Percentiles rank a stretch among this genome's conserved stretches.
phyloP scores from a whole-genome alignment of 2,329 filamentous ascomycete genomes.

The Fusarium beomiforme region DNA sequence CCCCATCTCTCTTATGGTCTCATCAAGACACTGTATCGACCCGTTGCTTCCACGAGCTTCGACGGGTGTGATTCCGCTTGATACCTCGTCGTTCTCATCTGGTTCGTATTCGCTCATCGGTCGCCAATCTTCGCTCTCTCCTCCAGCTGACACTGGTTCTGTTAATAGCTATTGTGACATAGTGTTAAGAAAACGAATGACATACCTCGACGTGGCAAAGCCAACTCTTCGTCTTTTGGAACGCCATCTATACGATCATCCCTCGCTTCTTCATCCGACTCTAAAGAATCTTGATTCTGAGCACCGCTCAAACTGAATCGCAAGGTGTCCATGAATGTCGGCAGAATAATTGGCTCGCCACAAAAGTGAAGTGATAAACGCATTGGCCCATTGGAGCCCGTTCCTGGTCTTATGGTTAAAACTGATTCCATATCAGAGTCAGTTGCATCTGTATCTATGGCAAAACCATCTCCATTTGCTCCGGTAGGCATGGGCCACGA shows the following conservation, averaged over 20 bases:
- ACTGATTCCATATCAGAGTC: slow-evolving; percentile 38
- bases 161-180: neutral
- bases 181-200: neutral
- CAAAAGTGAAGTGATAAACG: slow-evolving; percentile 49
- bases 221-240: neutral
- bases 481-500: neutral
- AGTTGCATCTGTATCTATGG: neutral
- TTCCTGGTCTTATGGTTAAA: slow-evolving; percentile 22
- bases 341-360: slow-evolving; percentile 36
- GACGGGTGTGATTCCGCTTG: neutral
- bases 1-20: neutral
- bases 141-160: slow-evolving; percentile 2
- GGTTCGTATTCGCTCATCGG: slow-evolving; percentile 17
- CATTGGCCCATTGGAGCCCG: slow-evolving; percentile 29
- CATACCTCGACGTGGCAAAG: neutral
- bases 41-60: neutral
- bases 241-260: neutral
- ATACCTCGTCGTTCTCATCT: neutral
- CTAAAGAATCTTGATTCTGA: neutral
- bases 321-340: slow-evolving; percentile 38
- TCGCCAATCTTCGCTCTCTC: slow-evolving; percentile 16
- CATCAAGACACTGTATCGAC: too few species aligned
- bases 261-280: neutral
- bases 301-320: slow-evolving; percentile 1
- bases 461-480: neutral